Base-by-base conservation (phyloP, 306 rosid genomes). In the Rosa persica region DNA sequence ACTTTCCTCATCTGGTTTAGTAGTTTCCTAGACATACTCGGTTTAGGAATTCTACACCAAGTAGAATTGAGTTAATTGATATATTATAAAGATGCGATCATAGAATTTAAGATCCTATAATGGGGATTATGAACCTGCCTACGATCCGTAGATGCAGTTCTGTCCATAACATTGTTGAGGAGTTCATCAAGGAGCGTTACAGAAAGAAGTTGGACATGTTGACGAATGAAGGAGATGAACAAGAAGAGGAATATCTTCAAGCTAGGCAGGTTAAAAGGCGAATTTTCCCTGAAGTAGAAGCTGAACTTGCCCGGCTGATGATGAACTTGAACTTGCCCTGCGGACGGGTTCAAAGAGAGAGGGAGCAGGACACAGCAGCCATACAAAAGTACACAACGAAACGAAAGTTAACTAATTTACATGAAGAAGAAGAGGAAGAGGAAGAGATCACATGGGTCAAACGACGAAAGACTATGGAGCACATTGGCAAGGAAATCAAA, bases 111-210 rank as follows among this genome's bases (percentile, higher is more conserved):
- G 36, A 58, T 57, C 22, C 13, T 1, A 57, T 57, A 57, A 9
- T 23, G 66, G 66, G 66, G 66, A 58, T 36, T 22, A 11, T 11
- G 6, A 23, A 11, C 36, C 34, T 58, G 25, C 25, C 61, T 2
- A 5, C 7, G 13, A 55, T 20, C 16, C n/a, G 57, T 51, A 5
- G 20, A 51, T 16, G 57, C 57, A 51, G 62, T 55, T 55, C 62
- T 55, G 30, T 19, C 8, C 19, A 25, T 2, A 23, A 60, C 39
- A 90, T 68, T 86, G 88, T 85, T 93, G 88, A n/a, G 96, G 88
- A 86, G 81, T 94, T 89, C 67, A 60, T 0, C 23, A 25, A 30
- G 40, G 30, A 62, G 30, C 67, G 40, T 12, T 30, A 5, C 42
- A 62, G 67, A 12, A 6, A 27, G 3, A 27, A 13, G 20, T 27